Conservation (phyloP, 2,329 filamentous ascomycete species). For the Talaromyces pinophilus region DNA sequence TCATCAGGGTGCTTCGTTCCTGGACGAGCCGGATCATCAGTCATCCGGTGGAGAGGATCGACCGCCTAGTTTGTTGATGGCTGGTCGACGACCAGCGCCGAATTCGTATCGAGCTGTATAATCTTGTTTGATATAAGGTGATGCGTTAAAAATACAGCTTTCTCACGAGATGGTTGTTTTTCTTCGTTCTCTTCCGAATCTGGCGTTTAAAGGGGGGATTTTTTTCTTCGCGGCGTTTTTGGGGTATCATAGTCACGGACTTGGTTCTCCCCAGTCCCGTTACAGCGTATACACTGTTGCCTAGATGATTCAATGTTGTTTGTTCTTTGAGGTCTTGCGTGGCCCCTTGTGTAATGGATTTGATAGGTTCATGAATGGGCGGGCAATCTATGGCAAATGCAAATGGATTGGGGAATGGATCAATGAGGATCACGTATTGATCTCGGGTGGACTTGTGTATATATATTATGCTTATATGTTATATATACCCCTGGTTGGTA, state of each 20-base stretch:
- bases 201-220: too few relatives aligned
- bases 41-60: slow-evolving; percentile 27
- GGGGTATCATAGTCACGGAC: too few relatives aligned
- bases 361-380: too few relatives aligned
- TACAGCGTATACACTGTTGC: neutral
- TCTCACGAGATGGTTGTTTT: too few relatives aligned
- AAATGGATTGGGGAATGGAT: neutral
- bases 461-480: neutral
- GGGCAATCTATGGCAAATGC: too few relatives aligned
- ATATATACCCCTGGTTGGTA: neutral
- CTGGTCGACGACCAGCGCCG: slow-evolving; percentile 40
- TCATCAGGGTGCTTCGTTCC: neutral
- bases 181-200: too few relatives aligned
- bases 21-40: slow-evolving; percentile 14
- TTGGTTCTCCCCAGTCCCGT: too few relatives aligned
- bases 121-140: neutral
- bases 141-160: too few relatives aligned
- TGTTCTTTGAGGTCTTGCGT: too few relatives aligned
- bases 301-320: neutral
- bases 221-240: too few relatives aligned
- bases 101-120: slow-evolving; percentile 41
- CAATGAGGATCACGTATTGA: neutral
- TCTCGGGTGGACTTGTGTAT: neutral
- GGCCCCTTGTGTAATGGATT: too few relatives aligned
- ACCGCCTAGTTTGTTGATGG: slow-evolving; percentile 45